Conservation (phyloP, 192 early-diverging fungal species). For the Linderina pennispora region DNA sequence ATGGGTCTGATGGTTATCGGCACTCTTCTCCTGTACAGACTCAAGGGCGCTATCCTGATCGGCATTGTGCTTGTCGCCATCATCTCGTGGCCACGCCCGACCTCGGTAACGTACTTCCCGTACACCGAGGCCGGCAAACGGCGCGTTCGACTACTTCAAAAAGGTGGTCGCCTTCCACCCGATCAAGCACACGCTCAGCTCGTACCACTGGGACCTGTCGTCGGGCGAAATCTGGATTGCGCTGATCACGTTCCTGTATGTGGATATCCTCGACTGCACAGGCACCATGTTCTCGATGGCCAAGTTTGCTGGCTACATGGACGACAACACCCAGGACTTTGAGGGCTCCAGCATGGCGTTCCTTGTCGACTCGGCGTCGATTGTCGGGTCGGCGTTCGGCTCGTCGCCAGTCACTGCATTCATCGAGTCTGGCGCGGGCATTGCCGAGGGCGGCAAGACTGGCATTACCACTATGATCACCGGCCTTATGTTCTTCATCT, state of each 20-base stretch:
- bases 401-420: conserved; percentile 72
- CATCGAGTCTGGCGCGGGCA: conserved; percentile 77
- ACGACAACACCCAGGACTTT: conserved; percentile 69
- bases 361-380: conserved; percentile 60
- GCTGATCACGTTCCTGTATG: conserved; percentile 77
- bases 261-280: conserved; percentile 83
- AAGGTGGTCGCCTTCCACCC: conserved; percentile 62
- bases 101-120: conserved; percentile 72
- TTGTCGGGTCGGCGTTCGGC: conserved; percentile 68
- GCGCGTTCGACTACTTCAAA: conserved; percentile 64
- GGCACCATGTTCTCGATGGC: conserved; percentile 85
- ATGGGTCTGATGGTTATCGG: conserved; percentile 67
- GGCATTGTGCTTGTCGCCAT: conserved; percentile 64
- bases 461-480: conserved; percentile 68
- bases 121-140: conserved; percentile 54
- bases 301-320: conserved; percentile 69
- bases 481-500: conserved; percentile 66
- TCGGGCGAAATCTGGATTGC: conserved; percentile 69
- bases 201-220: conserved; percentile 58
- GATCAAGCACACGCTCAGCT: conserved; percentile 52
- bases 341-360: conserved; percentile 70
- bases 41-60: conserved; percentile 67
- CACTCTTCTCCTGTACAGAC: conserved; percentile 54
- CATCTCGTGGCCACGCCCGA: conserved; percentile 67
- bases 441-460: conserved; percentile 73